Conservation (phyloP, 1,139 yeast genomes). For the Hyphopichia khmerensis region DNA sequence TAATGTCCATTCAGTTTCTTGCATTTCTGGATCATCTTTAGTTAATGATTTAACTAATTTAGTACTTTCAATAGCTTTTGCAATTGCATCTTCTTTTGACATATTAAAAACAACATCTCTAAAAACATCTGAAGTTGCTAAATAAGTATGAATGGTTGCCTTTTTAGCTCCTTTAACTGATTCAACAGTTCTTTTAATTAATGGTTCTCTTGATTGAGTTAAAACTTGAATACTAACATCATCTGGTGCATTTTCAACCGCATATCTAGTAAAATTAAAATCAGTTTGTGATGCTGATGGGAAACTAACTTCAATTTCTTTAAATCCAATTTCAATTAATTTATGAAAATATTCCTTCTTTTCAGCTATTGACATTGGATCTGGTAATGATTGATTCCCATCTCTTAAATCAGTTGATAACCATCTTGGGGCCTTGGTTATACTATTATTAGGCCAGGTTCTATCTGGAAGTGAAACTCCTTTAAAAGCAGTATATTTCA, state of each 20-base stretch:
- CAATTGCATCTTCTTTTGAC: constrained; percentile 41
- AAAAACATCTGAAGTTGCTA: constrained; percentile 49
- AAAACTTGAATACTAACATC: constrained; percentile 49
- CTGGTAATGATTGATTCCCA: constrained; percentile 51
- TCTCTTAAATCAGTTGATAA: constrained; percentile 50
- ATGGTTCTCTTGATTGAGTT: constrained; percentile 47
- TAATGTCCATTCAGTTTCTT: constrained; percentile 43
- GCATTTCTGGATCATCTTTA: constrained; percentile 39
- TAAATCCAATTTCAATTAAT: constrained; percentile 45
- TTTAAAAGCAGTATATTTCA: constrained; percentile 38
- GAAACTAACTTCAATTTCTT: constrained; percentile 50
- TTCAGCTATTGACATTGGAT: constrained; percentile 48
- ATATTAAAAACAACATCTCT: constrained; percentile 47
- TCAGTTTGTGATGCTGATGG: constrained; percentile 52
- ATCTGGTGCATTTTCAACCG: constrained; percentile 46
- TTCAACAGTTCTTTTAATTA: constrained; percentile 45
- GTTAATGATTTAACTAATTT: constrained; percentile 42
- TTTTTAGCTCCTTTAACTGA: constrained; percentile 47
- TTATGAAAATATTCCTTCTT: constrained; percentile 47
- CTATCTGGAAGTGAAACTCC: constrained; percentile 39
- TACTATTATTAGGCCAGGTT: constrained; percentile 41
- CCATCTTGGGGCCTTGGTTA: constrained; percentile 49
- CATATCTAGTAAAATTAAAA: constrained; percentile 49
- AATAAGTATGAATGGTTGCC: constrained; percentile 48
- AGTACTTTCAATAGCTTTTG: constrained; percentile 42